phyloP scores from a whole-genome alignment of 164 flowering plant genomes.

The Dillenia turbinata region DNA sequence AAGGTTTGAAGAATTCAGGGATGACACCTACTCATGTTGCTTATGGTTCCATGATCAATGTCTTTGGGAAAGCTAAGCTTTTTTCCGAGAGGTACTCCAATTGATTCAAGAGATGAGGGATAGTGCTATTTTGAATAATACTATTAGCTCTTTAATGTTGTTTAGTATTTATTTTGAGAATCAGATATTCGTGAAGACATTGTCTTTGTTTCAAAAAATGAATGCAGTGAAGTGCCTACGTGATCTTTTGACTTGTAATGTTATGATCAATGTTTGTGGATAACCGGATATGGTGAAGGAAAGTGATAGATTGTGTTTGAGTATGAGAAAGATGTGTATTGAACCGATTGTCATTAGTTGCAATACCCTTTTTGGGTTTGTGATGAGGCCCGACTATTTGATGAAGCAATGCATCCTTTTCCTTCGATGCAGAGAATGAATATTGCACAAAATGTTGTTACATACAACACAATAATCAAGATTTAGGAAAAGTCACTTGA shows the following conservation, averaged over 20 bases:
- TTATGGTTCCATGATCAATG: conserved; percentile 81
- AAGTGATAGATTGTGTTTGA: conserved; percentile 84
- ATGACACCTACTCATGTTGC: conserved; percentile 77
- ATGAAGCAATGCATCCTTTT: too few species aligned
- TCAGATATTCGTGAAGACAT: conserved; percentile 54
- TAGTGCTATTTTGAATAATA: conserved; percentile 57
- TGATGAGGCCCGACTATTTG: conserved; percentile 87
- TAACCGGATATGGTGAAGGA: conserved; percentile 90
- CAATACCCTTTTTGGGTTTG: conserved; percentile 85
- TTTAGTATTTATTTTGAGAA: conserved; percentile 62
- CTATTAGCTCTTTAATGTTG: conserved; percentile 66
- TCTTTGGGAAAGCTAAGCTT: conserved; percentile 78
- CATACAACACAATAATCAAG: too few species aligned
- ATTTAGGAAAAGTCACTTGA: too few species aligned
- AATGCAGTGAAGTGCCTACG: too few species aligned
- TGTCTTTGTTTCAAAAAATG: conserved; percentile 73
- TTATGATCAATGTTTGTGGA: conserved; percentile 93
- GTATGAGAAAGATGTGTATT: conserved; percentile 77
- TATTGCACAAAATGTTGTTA: too few species aligned
- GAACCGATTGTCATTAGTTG: conserved; percentile 88
- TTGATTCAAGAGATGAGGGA: conserved; percentile 63
- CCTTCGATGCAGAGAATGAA: too few species aligned
- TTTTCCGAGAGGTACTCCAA: conserved; percentile 63
- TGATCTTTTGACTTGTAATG: conserved; percentile 78
- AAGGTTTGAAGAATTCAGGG: conserved; percentile 52